Evolutionary conservation across 2,329 filamentous ascomycete genomes (phyloP).

Genomic region (Exophiala oligosperma): DNA sequence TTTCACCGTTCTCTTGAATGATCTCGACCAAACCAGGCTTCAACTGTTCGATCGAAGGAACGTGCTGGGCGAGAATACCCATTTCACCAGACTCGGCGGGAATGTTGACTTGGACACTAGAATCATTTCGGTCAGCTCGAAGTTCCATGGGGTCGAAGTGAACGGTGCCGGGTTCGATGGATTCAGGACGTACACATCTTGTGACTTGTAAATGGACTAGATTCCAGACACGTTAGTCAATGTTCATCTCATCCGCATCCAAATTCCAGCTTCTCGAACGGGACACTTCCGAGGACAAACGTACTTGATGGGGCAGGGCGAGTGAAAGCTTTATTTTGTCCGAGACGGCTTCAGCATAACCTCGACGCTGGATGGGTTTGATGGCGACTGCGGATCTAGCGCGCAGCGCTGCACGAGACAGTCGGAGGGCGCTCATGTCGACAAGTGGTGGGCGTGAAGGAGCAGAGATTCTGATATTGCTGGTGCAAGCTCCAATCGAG

Average conservation of each 20-base stretch:
- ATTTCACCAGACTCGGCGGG: slow-evolving; percentile 97
- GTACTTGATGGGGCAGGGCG: slow-evolving; percentile 96
- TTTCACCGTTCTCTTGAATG: slow-evolving; percentile 81
- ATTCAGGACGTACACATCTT: slow-evolving; percentile 63
- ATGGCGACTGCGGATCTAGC: slow-evolving; percentile 76
- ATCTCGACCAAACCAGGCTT: slow-evolving; percentile 95
- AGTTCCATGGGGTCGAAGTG: neutral
- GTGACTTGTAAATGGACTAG: slow-evolving; percentile 68
- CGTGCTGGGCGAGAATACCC: slow-evolving; percentile 99
- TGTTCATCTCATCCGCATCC: neutral
- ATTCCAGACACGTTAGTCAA: slow-evolving; percentile 29
- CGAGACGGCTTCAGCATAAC: slow-evolving; percentile 83
- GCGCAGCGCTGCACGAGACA: slow-evolving; percentile 80
- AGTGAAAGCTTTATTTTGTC: slow-evolving; percentile 99
- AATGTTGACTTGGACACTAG: slow-evolving; percentile 91
- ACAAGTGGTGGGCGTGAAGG: neutral
- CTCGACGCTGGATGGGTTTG: slow-evolving; percentile 77
- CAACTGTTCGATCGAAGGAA: slow-evolving; percentile 97
- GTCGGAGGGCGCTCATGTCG: slow-evolving; percentile 91
- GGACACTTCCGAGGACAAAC: slow-evolving; percentile 34
- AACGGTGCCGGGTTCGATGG: slow-evolving; percentile 3
- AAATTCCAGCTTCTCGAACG: neutral
- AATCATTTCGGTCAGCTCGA: slow-evolving; percentile 38
- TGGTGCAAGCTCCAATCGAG: slow-evolving; percentile 22
- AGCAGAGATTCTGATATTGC: neutral